phyloP scores from a whole-genome alignment of 805 yeast species.

The Kodamaea sagamina region DNA sequence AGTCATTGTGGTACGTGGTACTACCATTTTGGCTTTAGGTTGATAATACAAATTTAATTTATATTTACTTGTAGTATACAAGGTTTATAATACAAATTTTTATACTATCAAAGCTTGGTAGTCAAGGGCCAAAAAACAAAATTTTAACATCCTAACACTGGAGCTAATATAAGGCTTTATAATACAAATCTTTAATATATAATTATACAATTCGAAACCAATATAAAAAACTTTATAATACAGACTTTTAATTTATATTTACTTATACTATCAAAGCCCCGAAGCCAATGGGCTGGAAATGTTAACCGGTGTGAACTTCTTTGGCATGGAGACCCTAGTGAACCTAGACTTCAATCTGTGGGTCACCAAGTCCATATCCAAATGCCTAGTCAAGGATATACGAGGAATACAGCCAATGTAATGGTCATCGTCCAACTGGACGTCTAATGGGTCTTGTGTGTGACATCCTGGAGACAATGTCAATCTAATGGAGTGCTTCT shows the following conservation, averaged over 20 bases:
- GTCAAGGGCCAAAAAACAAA: conserved; percentile 69
- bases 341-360: conserved; percentile 81
- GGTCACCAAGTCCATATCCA: conserved; percentile 86
- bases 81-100: not conserved
- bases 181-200: too few relatives aligned
- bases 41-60: conserved; percentile 3
- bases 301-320: conserved; percentile 86
- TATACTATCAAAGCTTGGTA: conserved; percentile 11
- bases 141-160: too few relatives aligned
- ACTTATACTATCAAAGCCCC: conserved; percentile 10
- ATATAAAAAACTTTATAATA: too few relatives aligned
- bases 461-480: conserved; percentile 98
- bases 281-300: conserved; percentile 65
- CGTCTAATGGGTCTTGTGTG: conserved; percentile 96
- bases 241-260: not conserved
- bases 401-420: conserved; percentile 95
- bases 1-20: conserved; percentile 18
- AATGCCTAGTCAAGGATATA: conserved; percentile 84
- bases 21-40: conserved; percentile 10
- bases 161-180: too few relatives aligned
- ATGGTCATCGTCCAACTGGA: conserved; percentile 93
- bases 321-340: conserved; percentile 85
- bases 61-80: not conserved
- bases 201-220: too few relatives aligned
- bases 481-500: conserved; percentile 85